Evolutionary conservation across 495 filamentous ascomycete genomes (phyloP).

Genomic region (Hypoxylon trugodes): DNA sequence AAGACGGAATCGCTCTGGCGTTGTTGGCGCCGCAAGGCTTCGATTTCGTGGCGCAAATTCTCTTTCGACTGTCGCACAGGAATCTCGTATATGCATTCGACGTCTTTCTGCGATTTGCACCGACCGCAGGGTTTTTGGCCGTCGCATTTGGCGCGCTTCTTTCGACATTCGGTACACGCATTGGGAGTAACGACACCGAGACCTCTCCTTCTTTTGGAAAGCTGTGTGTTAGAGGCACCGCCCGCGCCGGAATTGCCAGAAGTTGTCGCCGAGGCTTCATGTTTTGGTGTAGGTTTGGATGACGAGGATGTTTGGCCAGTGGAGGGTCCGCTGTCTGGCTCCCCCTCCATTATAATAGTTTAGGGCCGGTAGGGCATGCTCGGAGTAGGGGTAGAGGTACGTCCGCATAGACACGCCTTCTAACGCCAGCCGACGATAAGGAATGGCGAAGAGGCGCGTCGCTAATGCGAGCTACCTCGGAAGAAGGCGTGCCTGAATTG

Average conservation of each 20-base stretch:
- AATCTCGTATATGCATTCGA: constrained; percentile 62
- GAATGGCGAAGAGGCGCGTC: constrained; percentile 1
- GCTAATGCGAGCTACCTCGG: neutral
- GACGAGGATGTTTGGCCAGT: constrained; percentile 39
- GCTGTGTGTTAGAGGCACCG: constrained; percentile 19
- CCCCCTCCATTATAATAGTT: constrained; percentile 42
- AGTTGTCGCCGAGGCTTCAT: constrained; percentile 26
- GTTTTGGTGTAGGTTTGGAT: constrained; percentile 38
- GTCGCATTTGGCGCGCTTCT: constrained; percentile 67
- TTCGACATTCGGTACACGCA: constrained; percentile 65
- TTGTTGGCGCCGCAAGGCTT: constrained; percentile 56
- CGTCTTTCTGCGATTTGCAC: constrained; percentile 57
- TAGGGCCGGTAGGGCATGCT: constrained; percentile 32
- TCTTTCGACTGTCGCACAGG: constrained; percentile 65
- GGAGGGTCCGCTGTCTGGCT: constrained; percentile 36
- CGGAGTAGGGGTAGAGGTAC: neutral
- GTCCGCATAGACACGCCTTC: constrained; percentile 11
- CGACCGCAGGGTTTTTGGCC: constrained; percentile 61
- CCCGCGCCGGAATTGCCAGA: constrained; percentile 20
- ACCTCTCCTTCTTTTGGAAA: constrained; percentile 58
- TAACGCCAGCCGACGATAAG: neutral
- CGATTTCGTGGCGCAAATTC: constrained; percentile 60
- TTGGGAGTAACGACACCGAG: constrained; percentile 63
- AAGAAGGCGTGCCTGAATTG: constrained; percentile 7
- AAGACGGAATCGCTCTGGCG: constrained; percentile 57